Evolutionary conservation across 2,329 filamentous ascomycete species (phyloP).

Genomic region (Botrytis medusae): DNA sequence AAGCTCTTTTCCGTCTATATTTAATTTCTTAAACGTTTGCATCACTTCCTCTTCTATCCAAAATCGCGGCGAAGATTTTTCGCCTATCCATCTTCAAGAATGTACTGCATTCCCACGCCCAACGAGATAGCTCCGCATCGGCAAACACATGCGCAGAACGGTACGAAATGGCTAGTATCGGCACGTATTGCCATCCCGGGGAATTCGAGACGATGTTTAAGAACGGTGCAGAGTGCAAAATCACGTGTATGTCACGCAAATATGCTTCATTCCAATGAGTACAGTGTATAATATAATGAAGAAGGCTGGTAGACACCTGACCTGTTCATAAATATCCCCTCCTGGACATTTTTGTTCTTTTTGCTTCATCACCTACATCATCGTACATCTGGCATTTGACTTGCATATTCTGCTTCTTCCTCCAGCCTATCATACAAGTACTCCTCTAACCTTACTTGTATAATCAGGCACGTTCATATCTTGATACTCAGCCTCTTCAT

Average conservation of each 20-base stretch:
- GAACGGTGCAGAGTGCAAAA: conserved; percentile 19
- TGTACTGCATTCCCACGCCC: conserved; percentile 20
- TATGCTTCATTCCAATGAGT: conserved; percentile 27
- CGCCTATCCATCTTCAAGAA: conserved; percentile 19
- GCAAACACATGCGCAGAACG: background rate
- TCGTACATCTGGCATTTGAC: conserved; percentile 30
- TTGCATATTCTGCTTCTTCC: conserved; percentile 24
- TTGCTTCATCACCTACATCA: conserved; percentile 27
- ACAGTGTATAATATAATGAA: conserved; percentile 31
- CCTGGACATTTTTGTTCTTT: conserved; percentile 32
- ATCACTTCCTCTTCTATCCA: conserved; percentile 8
- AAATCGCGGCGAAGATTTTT: background rate
- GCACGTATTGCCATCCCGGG: conserved; percentile 17
- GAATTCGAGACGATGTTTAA: conserved; percentile 25
- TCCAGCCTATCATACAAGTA: conserved; percentile 20
- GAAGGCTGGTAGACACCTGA: conserved; percentile 34
- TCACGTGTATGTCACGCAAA: conserved; percentile 22
- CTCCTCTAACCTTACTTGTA: conserved; percentile 22
- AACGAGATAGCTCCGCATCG: background rate
- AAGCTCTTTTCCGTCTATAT: background rate
- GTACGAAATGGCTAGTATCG: conserved; percentile 21
- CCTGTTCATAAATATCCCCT: conserved; percentile 37
- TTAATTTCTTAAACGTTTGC: conserved; percentile 19
- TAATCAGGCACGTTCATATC: conserved; percentile 20
- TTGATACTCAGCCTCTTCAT: conserved; percentile 19